Conservation (phyloP, 176 grass and related monocot species). For the Hsuehochloa calcarea region DNA sequence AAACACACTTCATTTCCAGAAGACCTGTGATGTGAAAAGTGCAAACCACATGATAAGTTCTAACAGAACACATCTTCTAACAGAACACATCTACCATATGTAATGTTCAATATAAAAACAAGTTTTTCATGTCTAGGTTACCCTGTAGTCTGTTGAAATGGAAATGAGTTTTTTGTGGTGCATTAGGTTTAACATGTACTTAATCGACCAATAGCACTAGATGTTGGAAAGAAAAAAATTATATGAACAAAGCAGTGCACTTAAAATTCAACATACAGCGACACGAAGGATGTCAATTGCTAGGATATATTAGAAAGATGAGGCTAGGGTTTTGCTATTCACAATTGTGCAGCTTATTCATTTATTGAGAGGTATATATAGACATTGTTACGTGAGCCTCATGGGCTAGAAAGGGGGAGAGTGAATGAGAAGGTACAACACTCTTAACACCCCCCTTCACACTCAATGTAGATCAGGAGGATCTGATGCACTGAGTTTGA, state of each 20-base stretch:
- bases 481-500: no score
- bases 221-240: background rate
- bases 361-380: no score
- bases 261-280: background rate
- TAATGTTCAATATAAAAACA: background rate
- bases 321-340: no score
- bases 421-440: no score
- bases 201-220: background rate
- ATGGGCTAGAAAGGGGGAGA: no score
- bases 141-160: background rate
- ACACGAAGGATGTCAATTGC: background rate
- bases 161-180: background rate
- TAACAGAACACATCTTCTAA: background rate
- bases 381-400: no score
- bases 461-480: no score
- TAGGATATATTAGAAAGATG: no score
- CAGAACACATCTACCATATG: background rate
- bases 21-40: background rate
- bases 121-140: background rate
- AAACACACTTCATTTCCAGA: conserved; percentile 28
- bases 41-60: conserved; percentile 2
- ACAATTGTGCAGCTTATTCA: no score
- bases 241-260: background rate
- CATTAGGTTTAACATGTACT: background rate
- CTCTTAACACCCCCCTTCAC: no score